phyloP scores from a whole-genome alignment of 2,329 filamentous ascomycete genomes.

The Colletotrichum sp. region DNA sequence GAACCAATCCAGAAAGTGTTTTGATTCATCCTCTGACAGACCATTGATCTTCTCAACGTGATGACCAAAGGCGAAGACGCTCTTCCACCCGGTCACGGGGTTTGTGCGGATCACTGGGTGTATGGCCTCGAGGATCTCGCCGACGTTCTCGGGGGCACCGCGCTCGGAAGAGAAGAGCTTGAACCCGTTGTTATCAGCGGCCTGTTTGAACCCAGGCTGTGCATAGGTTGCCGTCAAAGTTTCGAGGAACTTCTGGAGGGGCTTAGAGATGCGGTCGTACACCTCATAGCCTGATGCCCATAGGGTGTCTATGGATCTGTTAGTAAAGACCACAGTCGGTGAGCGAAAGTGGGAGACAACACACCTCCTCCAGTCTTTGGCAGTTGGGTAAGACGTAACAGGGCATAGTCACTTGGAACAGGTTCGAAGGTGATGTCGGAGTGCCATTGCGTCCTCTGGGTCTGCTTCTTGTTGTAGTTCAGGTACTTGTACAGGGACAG shows the following conservation, averaged over 20 bases:
- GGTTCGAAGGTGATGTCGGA: conserved; percentile 71
- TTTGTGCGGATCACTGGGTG: conserved; percentile 63
- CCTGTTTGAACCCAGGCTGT: conserved; percentile 53
- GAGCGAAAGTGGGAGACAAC: not conserved
- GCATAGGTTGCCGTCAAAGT: conserved; percentile 59
- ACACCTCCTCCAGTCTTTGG: conserved; percentile 59
- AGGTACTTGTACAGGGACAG: conserved; percentile 45
- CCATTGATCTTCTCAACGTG: conserved; percentile 57
- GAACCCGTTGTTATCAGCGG: conserved; percentile 49
- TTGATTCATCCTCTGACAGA: conserved; percentile 51
- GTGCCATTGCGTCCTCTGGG: conserved; percentile 57
- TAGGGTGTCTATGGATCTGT: conserved; percentile 53
- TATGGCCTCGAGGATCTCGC: conserved; percentile 49
- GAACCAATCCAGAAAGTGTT: conserved; percentile 56
- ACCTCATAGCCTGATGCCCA: conserved; percentile 63
- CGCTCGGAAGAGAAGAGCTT: conserved; percentile 49
- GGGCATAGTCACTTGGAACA: conserved; percentile 66
- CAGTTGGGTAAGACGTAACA: conserved; percentile 57
- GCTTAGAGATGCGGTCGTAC: conserved; percentile 65
- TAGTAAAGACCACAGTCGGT: not conserved
- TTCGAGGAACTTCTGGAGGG: conserved; percentile 64
- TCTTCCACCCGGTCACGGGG: conserved; percentile 64
- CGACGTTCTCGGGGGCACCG: conserved; percentile 56
- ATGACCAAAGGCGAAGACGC: conserved; percentile 55
- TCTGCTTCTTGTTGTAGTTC: conserved; percentile 47